Evolutionary conservation across 2,329 filamentous ascomycete species (phyloP).

Genomic region (Pseudogymnoascus sp.): DNA sequence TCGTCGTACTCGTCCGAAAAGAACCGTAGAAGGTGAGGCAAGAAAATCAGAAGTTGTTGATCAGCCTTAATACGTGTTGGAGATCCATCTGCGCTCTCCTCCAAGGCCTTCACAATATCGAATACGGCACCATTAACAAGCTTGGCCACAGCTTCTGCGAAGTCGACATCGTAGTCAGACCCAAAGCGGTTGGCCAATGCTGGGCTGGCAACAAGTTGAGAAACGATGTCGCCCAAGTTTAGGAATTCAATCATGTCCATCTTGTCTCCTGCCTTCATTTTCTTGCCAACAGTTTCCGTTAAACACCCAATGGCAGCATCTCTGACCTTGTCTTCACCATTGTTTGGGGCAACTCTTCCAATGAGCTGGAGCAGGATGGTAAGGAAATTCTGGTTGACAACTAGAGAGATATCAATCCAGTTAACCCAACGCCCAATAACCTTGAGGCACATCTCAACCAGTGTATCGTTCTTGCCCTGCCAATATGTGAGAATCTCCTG

Average conservation of each 20-base stretch:
- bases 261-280: conserved; percentile 93
- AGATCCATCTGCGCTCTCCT: conserved; percentile 53
- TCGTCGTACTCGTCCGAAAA: conserved; percentile 98
- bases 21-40: conserved; percentile 82
- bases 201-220: conserved; percentile 76
- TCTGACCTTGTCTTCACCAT: conserved; percentile 68
- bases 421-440: conserved; percentile 96
- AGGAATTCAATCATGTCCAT: conserved; percentile 88
- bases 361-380: conserved; percentile 78
- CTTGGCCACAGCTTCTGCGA: conserved; percentile 91
- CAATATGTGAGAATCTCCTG: conserved; percentile 78
- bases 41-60: conserved; percentile 70
- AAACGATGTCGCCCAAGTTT: conserved; percentile 76
- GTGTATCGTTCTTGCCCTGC: conserved; percentile 53
- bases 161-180: conserved; percentile 84
- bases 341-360: conserved; percentile 56
- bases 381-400: conserved; percentile 86
- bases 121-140: conserved; percentile 83
- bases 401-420: conserved; percentile 94
- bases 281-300: conserved; percentile 93
- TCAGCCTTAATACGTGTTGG: conserved; percentile 67
- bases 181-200: conserved; percentile 73
- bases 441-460: conserved; percentile 82
- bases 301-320: conserved; percentile 91
- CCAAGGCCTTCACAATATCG: conserved; percentile 80